Evolutionary conservation across 495 filamentous ascomycete species (phyloP), one percentile per base, ranked within the genome.

Genomic region (Hypoxylon lienhwacheense): DNA sequence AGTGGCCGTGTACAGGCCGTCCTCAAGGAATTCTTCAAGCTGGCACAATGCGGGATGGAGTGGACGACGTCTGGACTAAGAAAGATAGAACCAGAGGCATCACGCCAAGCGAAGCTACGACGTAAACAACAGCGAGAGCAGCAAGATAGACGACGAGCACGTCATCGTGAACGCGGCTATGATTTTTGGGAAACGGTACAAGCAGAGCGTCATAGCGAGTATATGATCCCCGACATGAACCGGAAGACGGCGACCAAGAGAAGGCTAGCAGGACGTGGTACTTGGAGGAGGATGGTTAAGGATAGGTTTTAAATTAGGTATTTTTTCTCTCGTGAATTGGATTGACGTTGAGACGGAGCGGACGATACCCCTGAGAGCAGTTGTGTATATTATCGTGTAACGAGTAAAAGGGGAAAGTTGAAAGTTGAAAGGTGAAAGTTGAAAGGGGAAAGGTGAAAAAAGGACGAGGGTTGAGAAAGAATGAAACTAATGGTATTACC

Each of bases 111-210:
- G 19, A 65, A 68, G 36, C 35, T 54, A 47, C 41, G 46, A 39
- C 57, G 65, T 16, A 56, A 47, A 26, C 43, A 49, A 24, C 50
- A 65, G 55, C 66, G 51, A 33, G 62, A 65, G 34, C 45, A 62
- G 33, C 51, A 42, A 11, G 37, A 57, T 44, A 43, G 47, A 31
- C 59, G 66, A 17, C 49, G 39, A 43, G 40, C 33, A 34, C 49
- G 43, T 14, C 59, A 39, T 12, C 67, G 68, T 24, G 74, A 77
- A 46, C 53, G 59, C 36, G 65, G 53, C 4, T 75, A 69, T 42
- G 75, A 77, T 36, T 75, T 75, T 29, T 77, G 75, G 75, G 73
- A 64, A 19, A 66, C 59, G 44, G 56, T 75, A 37, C 67, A 68
- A 47, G 51, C 59, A 25, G 65, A 73, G 44, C 57, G 64, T 5